These are phyloP conservation scores for Salix brachista DNA, from an alignment of 345 rosid species.

Conservation along the genomic window DNA sequence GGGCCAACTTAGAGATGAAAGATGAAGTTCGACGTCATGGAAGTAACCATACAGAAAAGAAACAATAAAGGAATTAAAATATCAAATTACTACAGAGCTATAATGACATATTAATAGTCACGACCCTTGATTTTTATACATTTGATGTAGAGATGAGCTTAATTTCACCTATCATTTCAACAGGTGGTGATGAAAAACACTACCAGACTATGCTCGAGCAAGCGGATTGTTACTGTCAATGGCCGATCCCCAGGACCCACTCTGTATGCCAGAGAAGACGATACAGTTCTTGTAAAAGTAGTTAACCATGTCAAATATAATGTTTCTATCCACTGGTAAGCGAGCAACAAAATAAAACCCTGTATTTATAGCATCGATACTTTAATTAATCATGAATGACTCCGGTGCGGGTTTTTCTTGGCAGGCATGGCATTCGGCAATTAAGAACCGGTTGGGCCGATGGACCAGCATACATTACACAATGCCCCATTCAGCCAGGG, in stretches of 20 bases:
- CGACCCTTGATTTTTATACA: neutral
- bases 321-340: slow-evolving; percentile 63
- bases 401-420: neutral
- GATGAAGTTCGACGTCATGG: neutral
- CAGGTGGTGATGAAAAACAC: slow-evolving; percentile 44
- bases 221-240: slow-evolving; percentile 39
- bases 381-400: neutral
- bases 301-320: slow-evolving; percentile 56
- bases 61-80: neutral
- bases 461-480: slow-evolving; percentile 78
- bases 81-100: neutral
- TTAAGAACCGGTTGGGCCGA: slow-evolving; percentile 80
- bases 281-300: slow-evolving; percentile 50
- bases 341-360: neutral
- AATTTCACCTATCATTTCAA: neutral
- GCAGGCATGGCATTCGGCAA: slow-evolving; percentile 78
- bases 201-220: slow-evolving; percentile 36
- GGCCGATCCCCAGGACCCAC: slow-evolving; percentile 56
- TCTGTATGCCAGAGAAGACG: slow-evolving; percentile 52
- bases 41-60: neutral
- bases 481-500: slow-evolving; percentile 67
- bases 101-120: neutral
- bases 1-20: neutral
- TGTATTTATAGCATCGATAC: neutral
- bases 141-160: neutral